These are phyloP conservation scores for Calonectria multiphialidica DNA, from an alignment of 2,329 filamentous ascomycete genomes.

Conservation along the genomic window DNA sequence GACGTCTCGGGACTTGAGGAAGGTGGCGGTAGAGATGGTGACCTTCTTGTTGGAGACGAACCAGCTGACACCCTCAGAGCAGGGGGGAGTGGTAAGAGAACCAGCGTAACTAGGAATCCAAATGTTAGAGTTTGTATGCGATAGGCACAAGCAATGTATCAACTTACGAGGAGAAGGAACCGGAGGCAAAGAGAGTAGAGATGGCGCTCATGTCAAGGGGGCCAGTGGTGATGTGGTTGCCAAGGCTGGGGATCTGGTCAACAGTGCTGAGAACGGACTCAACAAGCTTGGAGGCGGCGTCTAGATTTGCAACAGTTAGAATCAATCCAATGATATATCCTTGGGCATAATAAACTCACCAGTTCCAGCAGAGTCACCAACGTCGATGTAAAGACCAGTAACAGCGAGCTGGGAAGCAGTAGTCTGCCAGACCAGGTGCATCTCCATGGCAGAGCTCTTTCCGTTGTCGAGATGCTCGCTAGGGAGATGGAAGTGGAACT, in stretches of 20 bases:
- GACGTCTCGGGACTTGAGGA: constrained; percentile 63
- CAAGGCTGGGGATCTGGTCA: constrained; percentile 52
- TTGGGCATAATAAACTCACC: not conserved
- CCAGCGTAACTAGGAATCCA: constrained; percentile 59
- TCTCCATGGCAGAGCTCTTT: constrained; percentile 45
- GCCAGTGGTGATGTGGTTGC: constrained; percentile 50
- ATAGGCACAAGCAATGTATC: not conserved
- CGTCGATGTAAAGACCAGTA: constrained; percentile 40
- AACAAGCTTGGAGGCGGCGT: constrained; percentile 44
- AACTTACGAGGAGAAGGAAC: constrained; percentile 46
- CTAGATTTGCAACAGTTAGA: not conserved
- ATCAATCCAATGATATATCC: not conserved
- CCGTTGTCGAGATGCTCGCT: constrained; percentile 67
- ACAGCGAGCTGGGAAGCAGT: constrained; percentile 43
- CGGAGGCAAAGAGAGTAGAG: constrained; percentile 50
- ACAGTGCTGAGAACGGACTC: constrained; percentile 53
- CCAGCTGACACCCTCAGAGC: constrained; percentile 68
- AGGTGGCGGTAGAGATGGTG: constrained; percentile 61
- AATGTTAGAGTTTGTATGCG: constrained; percentile 20
- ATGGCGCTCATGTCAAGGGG: constrained; percentile 53
- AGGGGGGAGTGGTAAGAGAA: constrained; percentile 74
- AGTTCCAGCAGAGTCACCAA: constrained; percentile 22
- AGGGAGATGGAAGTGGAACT: constrained; percentile 73
- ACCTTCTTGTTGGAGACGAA: constrained; percentile 62
- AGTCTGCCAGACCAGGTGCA: constrained; percentile 45